Conservation (phyloP, 2,329 filamentous ascomycete species). For the Neonectria hederae region DNA sequence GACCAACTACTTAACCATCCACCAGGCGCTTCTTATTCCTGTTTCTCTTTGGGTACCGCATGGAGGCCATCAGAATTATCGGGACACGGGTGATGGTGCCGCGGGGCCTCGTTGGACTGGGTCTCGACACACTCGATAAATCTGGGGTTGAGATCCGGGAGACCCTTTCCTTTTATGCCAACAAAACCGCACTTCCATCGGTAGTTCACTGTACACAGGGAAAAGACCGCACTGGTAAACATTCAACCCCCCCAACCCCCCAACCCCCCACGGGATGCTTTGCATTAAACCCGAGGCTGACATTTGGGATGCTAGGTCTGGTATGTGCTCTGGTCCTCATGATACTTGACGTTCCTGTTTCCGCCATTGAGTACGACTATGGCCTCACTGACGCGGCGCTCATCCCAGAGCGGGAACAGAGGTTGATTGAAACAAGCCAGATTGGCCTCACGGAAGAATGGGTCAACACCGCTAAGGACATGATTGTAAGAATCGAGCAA, state of each 20-base stretch:
- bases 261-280: no score
- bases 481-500: slow-evolving; percentile 66
- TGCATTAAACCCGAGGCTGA: background rate
- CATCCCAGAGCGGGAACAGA: slow-evolving; percentile 66
- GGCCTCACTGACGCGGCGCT: slow-evolving; percentile 69
- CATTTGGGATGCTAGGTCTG: slow-evolving; percentile 65
- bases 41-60: slow-evolving; percentile 72
- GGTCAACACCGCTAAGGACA: slow-evolving; percentile 69
- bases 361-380: slow-evolving; percentile 78
- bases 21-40: slow-evolving; percentile 62
- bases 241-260: background rate
- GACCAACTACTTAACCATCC: background rate
- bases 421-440: slow-evolving; percentile 72
- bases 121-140: slow-evolving; percentile 73
- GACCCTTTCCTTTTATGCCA: slow-evolving; percentile 44
- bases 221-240: slow-evolving; percentile 72
- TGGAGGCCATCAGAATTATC: slow-evolving; percentile 75
- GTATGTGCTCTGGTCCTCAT: slow-evolving; percentile 74
- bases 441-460: slow-evolving; percentile 81
- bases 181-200: slow-evolving; percentile 63
- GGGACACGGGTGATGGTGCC: slow-evolving; percentile 75
- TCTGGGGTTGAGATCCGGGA: slow-evolving; percentile 69
- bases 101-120: slow-evolving; percentile 76
- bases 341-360: slow-evolving; percentile 64
- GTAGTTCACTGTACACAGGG: slow-evolving; percentile 89